Evolutionary conservation across 1,284 basidiomycete genomes (phyloP).

Genomic region (Heterobasidion occidentale): DNA sequence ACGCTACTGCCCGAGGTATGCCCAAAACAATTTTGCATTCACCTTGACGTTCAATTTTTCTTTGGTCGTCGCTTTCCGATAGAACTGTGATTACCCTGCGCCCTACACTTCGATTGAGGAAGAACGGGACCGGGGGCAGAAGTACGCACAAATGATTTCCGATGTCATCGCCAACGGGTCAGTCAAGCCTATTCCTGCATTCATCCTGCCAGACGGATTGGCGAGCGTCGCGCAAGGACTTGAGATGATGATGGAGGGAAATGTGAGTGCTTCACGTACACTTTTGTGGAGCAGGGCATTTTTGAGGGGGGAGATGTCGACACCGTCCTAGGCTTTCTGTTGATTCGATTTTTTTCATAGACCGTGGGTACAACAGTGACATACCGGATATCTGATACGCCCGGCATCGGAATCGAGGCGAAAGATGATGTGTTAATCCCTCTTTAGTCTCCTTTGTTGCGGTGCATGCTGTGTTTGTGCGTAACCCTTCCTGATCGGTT

Average conservation of each 20-base stretch:
- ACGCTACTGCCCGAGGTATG: conserved; percentile 18
- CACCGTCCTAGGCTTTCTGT: too few species aligned
- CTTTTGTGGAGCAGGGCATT: neutral
- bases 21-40: neutral
- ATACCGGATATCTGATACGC: too few species aligned
- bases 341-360: too few species aligned
- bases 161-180: conserved; percentile 16
- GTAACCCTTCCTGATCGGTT: too few species aligned
- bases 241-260: conserved; percentile 13
- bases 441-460: too few species aligned
- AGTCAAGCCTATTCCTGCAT: conserved; percentile 21
- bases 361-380: too few species aligned
- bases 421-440: too few species aligned
- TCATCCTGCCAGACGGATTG: conserved; percentile 22
- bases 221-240: conserved; percentile 19
- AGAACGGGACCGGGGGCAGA: conserved; percentile 17
- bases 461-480: too few species aligned
- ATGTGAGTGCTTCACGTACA: neutral
- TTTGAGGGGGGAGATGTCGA: too few species aligned
- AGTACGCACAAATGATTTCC: conserved; percentile 18
- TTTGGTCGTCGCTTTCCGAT: neutral
- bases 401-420: too few species aligned
- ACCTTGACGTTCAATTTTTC: neutral
- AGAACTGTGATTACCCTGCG: conserved; percentile 6
- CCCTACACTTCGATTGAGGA: conserved; percentile 6